Evolutionary conservation across 1,284 basidiomycete genomes (phyloP).

Genomic region (Leccinum subspadiceum): DNA sequence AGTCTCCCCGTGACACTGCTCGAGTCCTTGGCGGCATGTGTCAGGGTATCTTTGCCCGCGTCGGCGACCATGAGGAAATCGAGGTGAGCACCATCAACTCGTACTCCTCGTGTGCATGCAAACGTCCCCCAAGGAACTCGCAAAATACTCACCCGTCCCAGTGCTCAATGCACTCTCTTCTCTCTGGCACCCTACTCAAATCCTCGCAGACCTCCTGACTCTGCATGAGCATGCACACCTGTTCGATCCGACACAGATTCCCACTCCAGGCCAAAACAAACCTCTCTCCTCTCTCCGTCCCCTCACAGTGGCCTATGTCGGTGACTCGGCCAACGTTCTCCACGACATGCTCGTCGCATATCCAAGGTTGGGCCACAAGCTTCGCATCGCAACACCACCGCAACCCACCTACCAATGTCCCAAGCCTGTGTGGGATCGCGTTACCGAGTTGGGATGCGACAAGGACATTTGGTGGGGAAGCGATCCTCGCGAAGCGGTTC

Average conservation of each 20-base stretch:
- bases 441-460: conserved; percentile 68
- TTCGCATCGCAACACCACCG: conserved; percentile 81
- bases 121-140: conserved; percentile 65
- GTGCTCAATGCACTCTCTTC: conserved; percentile 95
- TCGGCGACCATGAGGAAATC: conserved; percentile 89
- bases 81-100: conserved; percentile 56
- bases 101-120: not conserved
- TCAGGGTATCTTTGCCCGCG: conserved; percentile 96
- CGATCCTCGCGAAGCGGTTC: conserved; percentile 84
- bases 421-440: conserved; percentile 75
- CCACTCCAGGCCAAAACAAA: conserved; percentile 9
- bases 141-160: conserved; percentile 85
- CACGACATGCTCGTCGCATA: conserved; percentile 97
- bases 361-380: conserved; percentile 86
- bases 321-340: conserved; percentile 94
- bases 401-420: conserved; percentile 72
- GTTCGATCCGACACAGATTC: conserved; percentile 38
- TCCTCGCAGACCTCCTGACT: conserved; percentile 91
- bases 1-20: conserved; percentile 82
- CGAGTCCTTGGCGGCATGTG: conserved; percentile 92
- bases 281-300: conserved; percentile 50
- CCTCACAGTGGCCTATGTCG: conserved; percentile 90
- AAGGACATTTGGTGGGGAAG: conserved; percentile 72
- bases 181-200: conserved; percentile 96
- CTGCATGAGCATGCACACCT: conserved; percentile 73